phyloP scores from a whole-genome alignment of 140 eudicot genomes.

The Stevia rebaudiana region DNA sequence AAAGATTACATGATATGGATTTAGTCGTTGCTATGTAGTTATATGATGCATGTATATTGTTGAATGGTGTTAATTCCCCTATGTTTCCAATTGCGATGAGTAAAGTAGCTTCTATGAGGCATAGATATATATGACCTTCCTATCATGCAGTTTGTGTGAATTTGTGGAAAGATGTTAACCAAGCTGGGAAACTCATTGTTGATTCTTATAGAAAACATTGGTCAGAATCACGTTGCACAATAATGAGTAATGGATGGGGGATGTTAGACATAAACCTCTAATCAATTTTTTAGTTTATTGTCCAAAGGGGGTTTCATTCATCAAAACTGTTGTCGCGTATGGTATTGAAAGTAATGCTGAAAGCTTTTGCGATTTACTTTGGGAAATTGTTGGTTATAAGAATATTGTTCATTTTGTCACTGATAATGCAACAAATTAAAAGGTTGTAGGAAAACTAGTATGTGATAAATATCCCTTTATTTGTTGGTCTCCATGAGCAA shows the following conservation, averaged over 20 bases:
- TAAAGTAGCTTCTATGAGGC: not conserved
- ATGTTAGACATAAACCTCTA: too few species aligned
- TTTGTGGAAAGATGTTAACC: too few species aligned
- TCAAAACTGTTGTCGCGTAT: not conserved
- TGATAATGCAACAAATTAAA: constrained; percentile 14
- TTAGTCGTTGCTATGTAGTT: not conserved
- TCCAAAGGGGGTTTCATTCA: too few species aligned
- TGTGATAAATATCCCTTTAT: not conserved
- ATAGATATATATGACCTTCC: not conserved
- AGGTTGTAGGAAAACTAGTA: not conserved
- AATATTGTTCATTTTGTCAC: constrained; percentile 15
- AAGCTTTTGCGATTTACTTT: constrained; percentile 4
- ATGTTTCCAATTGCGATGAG: not conserved
- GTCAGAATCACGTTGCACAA: too few species aligned
- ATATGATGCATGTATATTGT: not conserved
- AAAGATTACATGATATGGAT: not conserved
- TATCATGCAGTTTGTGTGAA: not conserved
- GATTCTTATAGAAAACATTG: too few species aligned
- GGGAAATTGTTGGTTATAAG: constrained; percentile 3
- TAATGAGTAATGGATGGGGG: too few species aligned
- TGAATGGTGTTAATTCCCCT: not conserved
- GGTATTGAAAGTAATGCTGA: not conserved
- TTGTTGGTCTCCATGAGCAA: constrained; percentile 7
- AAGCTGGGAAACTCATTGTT: too few species aligned
- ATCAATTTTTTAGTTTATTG: too few species aligned